Base-by-base conservation (phyloP, 2,329 filamentous ascomycete species). In the Monosporascus ibericus region DNA sequence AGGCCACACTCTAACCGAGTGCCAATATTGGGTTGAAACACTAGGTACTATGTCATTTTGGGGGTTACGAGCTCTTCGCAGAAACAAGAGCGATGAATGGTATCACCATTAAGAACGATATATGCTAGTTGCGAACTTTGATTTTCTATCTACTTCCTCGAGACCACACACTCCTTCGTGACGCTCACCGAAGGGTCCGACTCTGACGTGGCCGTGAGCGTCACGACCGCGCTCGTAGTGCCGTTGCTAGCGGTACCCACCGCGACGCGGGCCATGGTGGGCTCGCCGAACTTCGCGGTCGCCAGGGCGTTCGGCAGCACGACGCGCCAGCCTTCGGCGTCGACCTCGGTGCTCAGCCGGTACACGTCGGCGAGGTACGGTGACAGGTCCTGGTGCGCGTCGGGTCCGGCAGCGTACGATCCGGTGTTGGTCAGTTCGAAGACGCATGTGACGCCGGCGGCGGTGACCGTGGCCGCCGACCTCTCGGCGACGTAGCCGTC, bases 381-480 rank as follows among this genome's bases (percentile, higher is more conserved):
- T 0, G 71, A 65, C 1, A 74, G 56, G 52, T 75, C 68, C 48
- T 68, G 60, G 20, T 24, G 66, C 0, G 52, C 44, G 6, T 58
- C 57, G 11, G 53, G 30, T 46, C 58, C 55, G 5, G 54, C 61
- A 6, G 59, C 64, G 42, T 67, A 69, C 1, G 60, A 62, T 3
- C 76, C 76, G 0, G 70, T 74, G 56, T 80, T 80, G 52, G 65
- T 70, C 17, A 80, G 66, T 47, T 69, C 65, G 56, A 80, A 79
- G 2, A 69, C 65, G 64, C 76, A 80, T 24, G 70, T 70, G 17
- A 72, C 65, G 3, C 71, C 74, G 4, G 64, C 61, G 0, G 58
- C 63, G 1, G 68, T 64, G 1, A 66, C 63, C 8, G 55, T 63
- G 17, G 64, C 60, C 2, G 52, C 54, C 24, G 52, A 51, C 2